Conservation (phyloP, 805 yeast species). For the Wickerhamiella brachini region DNA sequence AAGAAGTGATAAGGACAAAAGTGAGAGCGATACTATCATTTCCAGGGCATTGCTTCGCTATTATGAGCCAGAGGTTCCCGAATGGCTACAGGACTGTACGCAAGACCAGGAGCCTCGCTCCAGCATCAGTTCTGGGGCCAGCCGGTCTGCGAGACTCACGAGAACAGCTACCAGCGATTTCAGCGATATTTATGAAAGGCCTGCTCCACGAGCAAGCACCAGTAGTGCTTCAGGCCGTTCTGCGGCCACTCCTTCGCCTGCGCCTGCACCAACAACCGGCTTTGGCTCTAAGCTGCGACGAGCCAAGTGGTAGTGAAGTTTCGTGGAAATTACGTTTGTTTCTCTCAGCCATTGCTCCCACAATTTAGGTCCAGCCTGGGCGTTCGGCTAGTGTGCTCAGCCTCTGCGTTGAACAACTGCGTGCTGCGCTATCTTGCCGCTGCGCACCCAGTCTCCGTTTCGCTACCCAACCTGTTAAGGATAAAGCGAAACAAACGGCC, state of each 20-base stretch:
- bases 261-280: background rate
- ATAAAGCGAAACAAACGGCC: no score
- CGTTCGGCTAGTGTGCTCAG: no score
- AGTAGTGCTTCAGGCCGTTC: background rate
- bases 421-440: no score
- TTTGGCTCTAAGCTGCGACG: background rate
- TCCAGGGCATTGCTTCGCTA: constrained; percentile 32
- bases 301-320: background rate
- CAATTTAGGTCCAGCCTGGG: no score
- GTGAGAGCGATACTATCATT: constrained; percentile 31
- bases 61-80: constrained; percentile 24
- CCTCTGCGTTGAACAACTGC: no score
- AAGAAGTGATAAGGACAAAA: constrained; percentile 28
- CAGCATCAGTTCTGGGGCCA: background rate
- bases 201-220: background rate
- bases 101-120: background rate
- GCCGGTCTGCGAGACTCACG: background rate
- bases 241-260: background rate
- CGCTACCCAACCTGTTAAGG: no score
- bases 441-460: no score
- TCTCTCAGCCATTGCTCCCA: no score
- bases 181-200: constrained; percentile 1
- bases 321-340: no score
- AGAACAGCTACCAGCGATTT: background rate
- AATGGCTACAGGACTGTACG: constrained; percentile 19